Evolutionary conservation across 2,329 filamentous ascomycete species (phyloP).

Genomic region (Neonectria hederae): DNA sequence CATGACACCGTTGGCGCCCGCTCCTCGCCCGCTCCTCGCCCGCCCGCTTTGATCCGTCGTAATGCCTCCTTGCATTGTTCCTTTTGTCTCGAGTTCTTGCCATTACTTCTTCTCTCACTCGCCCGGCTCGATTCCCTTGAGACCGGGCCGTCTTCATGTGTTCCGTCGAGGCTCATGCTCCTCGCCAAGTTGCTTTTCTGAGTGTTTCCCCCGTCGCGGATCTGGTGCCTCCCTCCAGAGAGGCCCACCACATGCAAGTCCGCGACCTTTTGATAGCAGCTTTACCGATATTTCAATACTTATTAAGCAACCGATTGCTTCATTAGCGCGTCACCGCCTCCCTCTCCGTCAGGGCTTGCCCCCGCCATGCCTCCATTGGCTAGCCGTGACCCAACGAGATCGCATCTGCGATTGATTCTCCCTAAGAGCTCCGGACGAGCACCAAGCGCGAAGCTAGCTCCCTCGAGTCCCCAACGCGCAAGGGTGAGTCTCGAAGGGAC

Average conservation of each 20-base stretch:
- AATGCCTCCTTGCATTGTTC: background rate
- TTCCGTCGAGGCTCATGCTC: background rate
- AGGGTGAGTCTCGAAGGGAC: constrained; percentile 2
- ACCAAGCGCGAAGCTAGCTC: constrained; percentile 20
- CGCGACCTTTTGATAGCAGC: background rate
- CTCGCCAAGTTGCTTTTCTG: background rate
- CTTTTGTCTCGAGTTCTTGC: background rate
- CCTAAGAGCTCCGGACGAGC: constrained; percentile 17
- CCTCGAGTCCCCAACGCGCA: background rate
- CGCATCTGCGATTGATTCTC: constrained; percentile 13
- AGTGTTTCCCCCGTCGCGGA: background rate
- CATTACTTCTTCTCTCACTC: background rate
- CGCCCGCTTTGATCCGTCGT: background rate
- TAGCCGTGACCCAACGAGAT: constrained; percentile 20
- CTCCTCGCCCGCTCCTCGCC: background rate
- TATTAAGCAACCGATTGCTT: background rate
- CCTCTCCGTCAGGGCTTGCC: constrained; percentile 12
- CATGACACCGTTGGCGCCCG: background rate
- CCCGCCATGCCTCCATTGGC: constrained; percentile 27
- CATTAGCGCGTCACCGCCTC: constrained; percentile 3
- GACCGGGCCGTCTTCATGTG: too few species aligned
- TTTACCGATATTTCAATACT: background rate
- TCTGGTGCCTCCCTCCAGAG: too few species aligned
- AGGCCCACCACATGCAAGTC: background rate
- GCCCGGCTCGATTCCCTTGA: background rate